Conservation (phyloP, 768 basidiomycete genomes). For the Mycena indigotica region DNA sequence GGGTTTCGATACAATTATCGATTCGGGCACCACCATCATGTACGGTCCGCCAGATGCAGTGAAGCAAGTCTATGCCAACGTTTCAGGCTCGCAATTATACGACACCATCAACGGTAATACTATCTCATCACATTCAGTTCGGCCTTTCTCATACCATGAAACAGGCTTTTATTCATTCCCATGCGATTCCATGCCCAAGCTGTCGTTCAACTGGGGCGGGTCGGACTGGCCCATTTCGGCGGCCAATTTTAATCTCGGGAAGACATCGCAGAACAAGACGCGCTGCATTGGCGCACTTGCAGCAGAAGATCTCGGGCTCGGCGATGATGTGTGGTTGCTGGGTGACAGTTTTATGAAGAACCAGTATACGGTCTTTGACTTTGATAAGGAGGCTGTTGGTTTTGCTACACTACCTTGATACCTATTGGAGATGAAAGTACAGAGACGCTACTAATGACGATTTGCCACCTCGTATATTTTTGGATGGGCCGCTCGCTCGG, state of each 20-base stretch:
- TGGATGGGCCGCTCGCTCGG: too few relatives aligned
- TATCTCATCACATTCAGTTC: constrained; percentile 17
- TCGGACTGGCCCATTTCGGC: constrained; percentile 45
- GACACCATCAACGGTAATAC: constrained; percentile 14
- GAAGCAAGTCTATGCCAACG: constrained; percentile 24
- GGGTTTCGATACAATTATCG: constrained; percentile 28
- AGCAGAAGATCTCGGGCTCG: constrained; percentile 36
- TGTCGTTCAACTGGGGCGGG: constrained; percentile 41
- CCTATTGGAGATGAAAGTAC: too few relatives aligned
- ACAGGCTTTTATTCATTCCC: constrained; percentile 15
- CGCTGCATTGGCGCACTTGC: constrained; percentile 57
- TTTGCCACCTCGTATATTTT: too few relatives aligned
- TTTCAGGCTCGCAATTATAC: constrained; percentile 25
- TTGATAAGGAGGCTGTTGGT: constrained; percentile 35
- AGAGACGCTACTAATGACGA: too few relatives aligned
- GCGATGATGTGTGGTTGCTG: constrained; percentile 31
- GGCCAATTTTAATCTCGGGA: constrained; percentile 41
- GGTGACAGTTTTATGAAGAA: constrained; percentile 42
- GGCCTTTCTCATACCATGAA: not conserved
- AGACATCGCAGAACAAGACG: constrained; percentile 40
- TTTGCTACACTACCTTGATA: constrained; percentile 31
- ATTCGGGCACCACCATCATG: constrained; percentile 39
- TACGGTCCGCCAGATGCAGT: constrained; percentile 29
- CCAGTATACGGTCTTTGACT: constrained; percentile 43
- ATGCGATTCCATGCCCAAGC: constrained; percentile 27